Base-by-base conservation (phyloP, 768 basidiomycete genomes). In the Scleroderma bovista region DNA sequence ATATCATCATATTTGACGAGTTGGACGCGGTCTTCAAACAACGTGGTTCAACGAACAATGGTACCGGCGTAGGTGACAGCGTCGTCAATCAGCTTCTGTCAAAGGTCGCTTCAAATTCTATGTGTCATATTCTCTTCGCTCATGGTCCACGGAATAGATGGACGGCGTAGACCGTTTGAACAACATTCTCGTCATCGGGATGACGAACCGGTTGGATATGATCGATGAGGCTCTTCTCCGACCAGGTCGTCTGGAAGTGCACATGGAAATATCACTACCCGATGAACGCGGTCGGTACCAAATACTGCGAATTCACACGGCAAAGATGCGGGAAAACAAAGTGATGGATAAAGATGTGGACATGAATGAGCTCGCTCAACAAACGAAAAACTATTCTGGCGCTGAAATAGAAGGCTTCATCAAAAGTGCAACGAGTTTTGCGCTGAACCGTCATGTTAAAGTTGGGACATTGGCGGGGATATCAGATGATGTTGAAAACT, bases 1-100 rank as follows among this genome's bases (percentile, higher is more conserved):
- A 99, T 62, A 98, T 99, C 72, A 97, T 99, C 72, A 99, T 99
- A 53, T 99, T 99, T 61, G 96, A 99, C 66, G 96, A 99, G 69
- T 69, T 99, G 59, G 96, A 99, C 62, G 96, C 96, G 15, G 90
- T 99, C 56, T 97, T 93, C 77, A 99, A 97, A 66, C 96, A 98
- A 60, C 87, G 96, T 79, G 96, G 96, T 5, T 90, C 91, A 8
- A 89, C 86, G 1, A 86, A 83, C 60, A 83, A 75, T 51, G 92
- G 94, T 2, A 98, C 96, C 9, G 96, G 96, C 41, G 96, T 99
- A 5, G 95, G 93, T n/a, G 96, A 99, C 67, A 97, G 86, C 17
- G 90, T 98, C 17, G 96, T 99, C 68, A 99, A 98, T 69, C 96
- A 99, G 71, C 79, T 99, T 43, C 76, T 99, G 15, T 95, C 96